Evolutionary conservation across 1,139 yeast genomes (phyloP).

Genomic region (Hanseniaspora uvarum): DNA sequence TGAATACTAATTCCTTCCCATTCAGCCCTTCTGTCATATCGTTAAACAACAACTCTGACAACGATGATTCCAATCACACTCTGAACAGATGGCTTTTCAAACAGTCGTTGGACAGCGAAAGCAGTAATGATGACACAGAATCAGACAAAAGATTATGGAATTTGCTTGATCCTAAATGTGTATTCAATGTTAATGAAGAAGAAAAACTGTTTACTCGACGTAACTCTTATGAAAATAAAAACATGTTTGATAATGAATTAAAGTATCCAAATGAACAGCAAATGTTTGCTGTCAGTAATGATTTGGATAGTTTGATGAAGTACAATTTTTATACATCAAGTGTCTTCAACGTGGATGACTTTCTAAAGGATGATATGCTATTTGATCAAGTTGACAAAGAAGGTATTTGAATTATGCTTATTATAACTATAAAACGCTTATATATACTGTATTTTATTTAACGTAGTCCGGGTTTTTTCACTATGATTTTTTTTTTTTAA

Average conservation of each 20-base stretch:
- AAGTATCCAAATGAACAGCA: background rate
- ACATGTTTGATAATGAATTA: background rate
- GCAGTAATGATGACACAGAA: background rate
- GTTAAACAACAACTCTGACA: background rate
- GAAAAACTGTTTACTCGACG: background rate
- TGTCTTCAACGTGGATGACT: background rate
- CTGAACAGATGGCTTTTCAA: background rate
- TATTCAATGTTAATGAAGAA: background rate
- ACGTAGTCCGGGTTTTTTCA: background rate
- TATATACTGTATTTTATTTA: background rate
- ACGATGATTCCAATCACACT: background rate
- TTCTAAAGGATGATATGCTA: slow-evolving; percentile 4
- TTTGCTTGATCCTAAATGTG: slow-evolving; percentile 1
- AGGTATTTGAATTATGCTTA: background rate
- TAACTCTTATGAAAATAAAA: background rate
- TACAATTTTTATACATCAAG: slow-evolving; percentile 2
- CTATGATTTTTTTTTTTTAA: background rate
- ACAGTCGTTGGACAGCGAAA: background rate
- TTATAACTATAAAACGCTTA: background rate
- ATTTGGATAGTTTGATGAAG: background rate
- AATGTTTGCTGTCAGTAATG: background rate
- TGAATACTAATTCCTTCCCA: background rate
- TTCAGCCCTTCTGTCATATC: background rate
- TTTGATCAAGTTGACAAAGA: background rate
- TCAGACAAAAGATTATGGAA: background rate